phyloP scores from a whole-genome alignment of 768 basidiomycete genomes.

The Rubroboletus satanas region DNA sequence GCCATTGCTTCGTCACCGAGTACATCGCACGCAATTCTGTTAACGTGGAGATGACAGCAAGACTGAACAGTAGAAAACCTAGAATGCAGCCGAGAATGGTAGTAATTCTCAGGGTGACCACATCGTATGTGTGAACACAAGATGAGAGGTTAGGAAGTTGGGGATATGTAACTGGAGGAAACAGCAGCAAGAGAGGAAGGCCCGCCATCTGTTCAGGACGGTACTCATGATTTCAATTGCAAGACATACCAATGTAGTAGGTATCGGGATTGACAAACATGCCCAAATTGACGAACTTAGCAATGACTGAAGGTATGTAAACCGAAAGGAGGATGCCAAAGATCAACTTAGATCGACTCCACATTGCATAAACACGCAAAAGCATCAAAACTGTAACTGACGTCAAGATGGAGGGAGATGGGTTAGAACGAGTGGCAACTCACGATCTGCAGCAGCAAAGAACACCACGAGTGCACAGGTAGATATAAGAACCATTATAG shows the following conservation, averaged over 20 bases:
- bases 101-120: neutral
- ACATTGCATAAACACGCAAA: slow-evolving; percentile 6
- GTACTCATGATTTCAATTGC: neutral
- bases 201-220: neutral
- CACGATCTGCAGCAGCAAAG: slow-evolving; percentile 3
- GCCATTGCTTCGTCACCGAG: neutral
- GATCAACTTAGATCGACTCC: neutral
- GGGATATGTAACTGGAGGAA: neutral
- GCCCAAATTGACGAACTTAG: neutral
- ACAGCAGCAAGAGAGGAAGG: neutral
- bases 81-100: neutral
- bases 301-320: neutral
- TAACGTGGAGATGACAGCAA: neutral
- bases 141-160: neutral
- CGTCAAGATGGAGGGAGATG: neutral
- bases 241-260: neutral
- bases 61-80: neutral
- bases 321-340: neutral
- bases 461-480: neutral
- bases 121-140: neutral
- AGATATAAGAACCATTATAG: neutral
- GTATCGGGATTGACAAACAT: neutral
- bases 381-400: slow-evolving; percentile 3
- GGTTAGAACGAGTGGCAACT: neutral
- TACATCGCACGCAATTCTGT: neutral